These are phyloP conservation scores for Lasiodiplodia gonubiensis DNA, from an alignment of 2,329 filamentous ascomycete genomes.

Conservation along the genomic window DNA sequence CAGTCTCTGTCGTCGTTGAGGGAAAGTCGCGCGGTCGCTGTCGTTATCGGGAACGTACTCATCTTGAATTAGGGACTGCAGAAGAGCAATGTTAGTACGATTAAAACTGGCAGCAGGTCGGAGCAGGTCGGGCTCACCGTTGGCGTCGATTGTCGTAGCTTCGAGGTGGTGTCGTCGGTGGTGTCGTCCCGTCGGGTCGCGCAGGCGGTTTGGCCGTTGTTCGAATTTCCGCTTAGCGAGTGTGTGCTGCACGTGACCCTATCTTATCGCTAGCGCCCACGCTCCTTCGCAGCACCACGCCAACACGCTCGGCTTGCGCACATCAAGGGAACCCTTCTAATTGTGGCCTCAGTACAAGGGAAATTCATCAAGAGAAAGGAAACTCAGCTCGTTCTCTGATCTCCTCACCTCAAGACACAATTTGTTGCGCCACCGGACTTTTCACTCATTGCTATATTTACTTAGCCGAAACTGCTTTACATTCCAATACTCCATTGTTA, in stretches of 20 bases:
- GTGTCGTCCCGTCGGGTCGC: conserved; percentile 28
- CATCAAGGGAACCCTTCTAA: not conserved
- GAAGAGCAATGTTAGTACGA: conserved; percentile 16
- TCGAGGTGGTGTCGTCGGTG: conserved; percentile 30
- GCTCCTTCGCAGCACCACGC: not conserved
- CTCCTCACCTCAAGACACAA: not conserved
- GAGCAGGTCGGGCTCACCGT: conserved; percentile 16
- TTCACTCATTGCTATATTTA: not conserved
- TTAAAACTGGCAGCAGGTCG: not conserved
- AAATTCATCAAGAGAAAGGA: not conserved
- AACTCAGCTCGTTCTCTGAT: not conserved
- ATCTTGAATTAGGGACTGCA: conserved; percentile 61
- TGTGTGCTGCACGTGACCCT: conserved; percentile 18
- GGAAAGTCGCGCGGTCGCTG: conserved; percentile 31
- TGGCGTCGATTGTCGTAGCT: conserved; percentile 29
- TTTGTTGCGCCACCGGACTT: not conserved
- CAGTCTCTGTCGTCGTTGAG: conserved; percentile 46
- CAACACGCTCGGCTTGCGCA: not conserved
- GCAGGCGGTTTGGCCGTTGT: conserved; percentile 24
- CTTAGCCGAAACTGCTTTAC: not conserved
- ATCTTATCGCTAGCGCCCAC: conserved; percentile 22
- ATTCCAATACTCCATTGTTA: not conserved
- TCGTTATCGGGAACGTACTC: conserved; percentile 55
- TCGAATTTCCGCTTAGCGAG: conserved; percentile 27
- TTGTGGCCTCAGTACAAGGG: not conserved